Percentiles rank a stretch among this genome's conserved stretches.
Conservation (phyloP, 1,139 yeast species). For the Torulaspora globosa region DNA sequence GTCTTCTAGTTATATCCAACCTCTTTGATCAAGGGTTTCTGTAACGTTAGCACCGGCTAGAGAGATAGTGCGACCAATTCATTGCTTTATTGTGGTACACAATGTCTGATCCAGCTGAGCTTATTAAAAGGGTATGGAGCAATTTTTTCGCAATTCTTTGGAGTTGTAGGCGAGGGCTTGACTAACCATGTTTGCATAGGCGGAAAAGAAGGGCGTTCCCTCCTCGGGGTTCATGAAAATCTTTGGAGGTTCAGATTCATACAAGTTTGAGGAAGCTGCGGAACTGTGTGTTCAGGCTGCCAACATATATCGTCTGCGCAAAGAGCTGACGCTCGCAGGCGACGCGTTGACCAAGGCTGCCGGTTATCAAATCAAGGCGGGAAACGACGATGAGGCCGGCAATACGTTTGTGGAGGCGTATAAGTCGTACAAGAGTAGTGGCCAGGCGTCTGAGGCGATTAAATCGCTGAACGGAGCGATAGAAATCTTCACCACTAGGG, state of each 20-base stretch:
- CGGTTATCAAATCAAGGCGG: constrained; percentile 66
- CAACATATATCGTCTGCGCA: constrained; percentile 71
- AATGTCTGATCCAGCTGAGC: constrained; percentile 31
- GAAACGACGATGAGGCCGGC: constrained; percentile 86
- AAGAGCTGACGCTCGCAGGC: constrained; percentile 71
- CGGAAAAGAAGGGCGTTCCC: constrained; percentile 68
- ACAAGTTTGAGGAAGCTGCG: constrained; percentile 83
- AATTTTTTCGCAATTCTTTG: neutral
- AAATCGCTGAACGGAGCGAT: constrained; percentile 73
- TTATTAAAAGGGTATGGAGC: constrained; percentile 20
- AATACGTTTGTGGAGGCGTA: constrained; percentile 87
- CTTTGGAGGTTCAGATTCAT: constrained; percentile 63
- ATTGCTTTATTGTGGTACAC: neutral
- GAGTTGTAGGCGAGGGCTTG: neutral
- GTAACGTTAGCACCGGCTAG: neutral
- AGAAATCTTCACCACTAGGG: constrained; percentile 77
- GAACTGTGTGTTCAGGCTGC: constrained; percentile 91
- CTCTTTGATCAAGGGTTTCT: constrained; percentile 3
- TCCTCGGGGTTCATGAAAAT: constrained; percentile 70
- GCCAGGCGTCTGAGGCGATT: constrained; percentile 73
- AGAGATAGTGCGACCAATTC: neutral
- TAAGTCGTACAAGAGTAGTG: constrained; percentile 72
- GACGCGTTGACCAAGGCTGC: constrained; percentile 83
- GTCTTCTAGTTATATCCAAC: no score
- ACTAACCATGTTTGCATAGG: constrained; percentile 38